Percentiles rank a stretch among this genome's conserved stretches.
These are phyloP conservation scores for Cryptosporidium xiaoi DNA, from an alignment of 169 alveolate species.

Conservation along the genomic window DNA sequence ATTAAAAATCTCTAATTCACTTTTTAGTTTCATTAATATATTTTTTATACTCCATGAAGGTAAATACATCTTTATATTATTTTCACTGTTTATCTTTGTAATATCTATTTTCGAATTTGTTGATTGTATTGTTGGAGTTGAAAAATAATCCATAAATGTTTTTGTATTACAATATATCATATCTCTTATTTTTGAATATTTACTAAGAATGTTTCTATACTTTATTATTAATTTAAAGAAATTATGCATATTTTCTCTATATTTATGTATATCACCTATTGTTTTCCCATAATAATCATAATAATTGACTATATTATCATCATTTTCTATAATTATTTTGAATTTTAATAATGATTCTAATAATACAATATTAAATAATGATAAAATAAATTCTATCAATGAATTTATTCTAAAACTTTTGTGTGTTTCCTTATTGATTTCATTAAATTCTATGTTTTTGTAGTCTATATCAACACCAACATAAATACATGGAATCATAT, in stretches of 20 bases:
- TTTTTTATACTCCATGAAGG: constrained; percentile 51
- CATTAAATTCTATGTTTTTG: neutral
- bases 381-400: neutral
- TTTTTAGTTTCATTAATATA: constrained; percentile 1
- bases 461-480: constrained; percentile 28
- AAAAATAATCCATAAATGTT: constrained; percentile 2
- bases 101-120: neutral
- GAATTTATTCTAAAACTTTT: neutral
- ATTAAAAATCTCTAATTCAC: neutral
- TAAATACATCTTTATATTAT: constrained; percentile 27
- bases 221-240: constrained; percentile 4
- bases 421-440: neutral
- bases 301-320: neutral
- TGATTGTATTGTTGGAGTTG: constrained; percentile 10
- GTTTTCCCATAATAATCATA: constrained; percentile 19
- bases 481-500: constrained; percentile 56
- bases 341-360: constrained; percentile 17
- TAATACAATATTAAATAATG: constrained; percentile 20
- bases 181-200: neutral
- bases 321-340: neutral
- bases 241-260: constrained; percentile 38
- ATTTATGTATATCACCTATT: constrained; percentile 41
- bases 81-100: neutral
- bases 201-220: neutral
- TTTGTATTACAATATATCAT: neutral